Conservation (phyloP, 352 stramenopile species). For the Phytopythium chamaehyphon region DNA sequence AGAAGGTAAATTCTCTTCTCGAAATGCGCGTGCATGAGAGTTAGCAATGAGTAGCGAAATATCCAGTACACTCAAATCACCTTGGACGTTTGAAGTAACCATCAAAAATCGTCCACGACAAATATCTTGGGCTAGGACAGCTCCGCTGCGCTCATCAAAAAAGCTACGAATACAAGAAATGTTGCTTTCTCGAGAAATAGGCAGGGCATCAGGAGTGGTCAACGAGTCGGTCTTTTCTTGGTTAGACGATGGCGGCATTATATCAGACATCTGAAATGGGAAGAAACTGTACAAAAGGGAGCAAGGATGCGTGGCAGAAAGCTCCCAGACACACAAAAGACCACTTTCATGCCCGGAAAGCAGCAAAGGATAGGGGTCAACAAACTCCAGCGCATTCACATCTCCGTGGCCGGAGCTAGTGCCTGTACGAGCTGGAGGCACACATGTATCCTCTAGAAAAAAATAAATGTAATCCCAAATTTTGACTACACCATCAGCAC, state of each 20-base stretch:
- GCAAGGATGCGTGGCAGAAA: conserved; percentile 45
- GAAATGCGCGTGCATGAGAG: conserved; percentile 40
- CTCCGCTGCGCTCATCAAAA: conserved; percentile 61
- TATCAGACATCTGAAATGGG: conserved; percentile 20
- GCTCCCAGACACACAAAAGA: conserved; percentile 49
- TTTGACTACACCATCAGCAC: conserved; percentile 60
- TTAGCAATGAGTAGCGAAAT: conserved; percentile 42
- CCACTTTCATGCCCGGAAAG: conserved; percentile 71
- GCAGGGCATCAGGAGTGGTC: too few species aligned
- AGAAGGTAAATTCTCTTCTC: conserved; percentile 51
- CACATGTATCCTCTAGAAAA: conserved; percentile 61
- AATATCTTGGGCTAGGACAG: conserved; percentile 44
- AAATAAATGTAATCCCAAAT: conserved; percentile 89
- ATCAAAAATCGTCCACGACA: conserved; percentile 42
- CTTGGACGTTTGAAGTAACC: conserved; percentile 30
- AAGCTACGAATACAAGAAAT: conserved; percentile 50
- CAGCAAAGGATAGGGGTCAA: conserved; percentile 71
- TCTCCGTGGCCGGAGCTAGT: conserved; percentile 21
- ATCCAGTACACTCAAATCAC: conserved; percentile 48
- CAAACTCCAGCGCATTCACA: conserved; percentile 63
- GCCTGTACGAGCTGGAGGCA: conserved; percentile 4
- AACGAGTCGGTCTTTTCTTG: too few species aligned
- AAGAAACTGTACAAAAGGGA: conserved; percentile 36
- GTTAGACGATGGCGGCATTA: background rate
- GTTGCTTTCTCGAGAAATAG: conserved; percentile 1